Evolutionary conservation across 2,329 filamentous ascomycete genomes (phyloP), one percentile per base, ranked within the genome.

Genomic region (Colletotrichum phormii): DNA sequence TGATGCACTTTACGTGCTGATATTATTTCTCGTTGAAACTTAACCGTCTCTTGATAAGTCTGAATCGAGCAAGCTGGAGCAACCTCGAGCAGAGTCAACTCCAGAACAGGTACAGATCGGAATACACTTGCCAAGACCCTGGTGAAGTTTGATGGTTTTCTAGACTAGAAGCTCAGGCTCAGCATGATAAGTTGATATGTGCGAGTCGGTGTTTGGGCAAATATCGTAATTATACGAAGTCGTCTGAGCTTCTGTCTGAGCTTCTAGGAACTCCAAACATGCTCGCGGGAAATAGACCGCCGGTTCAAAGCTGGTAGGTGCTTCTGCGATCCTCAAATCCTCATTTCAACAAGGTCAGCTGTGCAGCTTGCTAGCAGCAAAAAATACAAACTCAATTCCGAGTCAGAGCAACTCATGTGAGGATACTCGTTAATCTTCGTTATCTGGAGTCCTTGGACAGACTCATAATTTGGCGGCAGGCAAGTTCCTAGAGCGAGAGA

Each of bases 101-200:
- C 15, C 37, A 24, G 51, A 54, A 54, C 2, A 13, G 29, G 24
- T 13, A 18, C 42, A 49, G 42, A 49, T 46, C 59, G 59, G 33
- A 46, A 46, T 29, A 31, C 15, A 29, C 26, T 26, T 46, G 59
- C 59, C 37, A 46, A 18, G 24, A 62, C 59, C 59, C 59, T 26
- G 13, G 35, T 46, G 26, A 62, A 49, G 8, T n/a, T 22, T 42
- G 13, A 37, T 62, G 26, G 37, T n/a, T 26, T 26, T 31, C 18
- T 22, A 24, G 59, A 7, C 37, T 22, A 51, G n/a, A 49, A 31
- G 12, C 22, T 22, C 18, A 46, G 31, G 35, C 59, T 12, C n/a
- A 49, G 29, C 6, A 62, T 29, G 37, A 62, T 62, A 46, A 62
- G 37, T 62, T 46, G 51, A 62, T 62, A 29, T 46, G 15, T 62